A percentile compares a stretch with the other conserved stretches of the same genome.
These are phyloP conservation scores for Citrus maxima DNA, from an alignment of 345 rosid species.

Conservation along the genomic window DNA sequence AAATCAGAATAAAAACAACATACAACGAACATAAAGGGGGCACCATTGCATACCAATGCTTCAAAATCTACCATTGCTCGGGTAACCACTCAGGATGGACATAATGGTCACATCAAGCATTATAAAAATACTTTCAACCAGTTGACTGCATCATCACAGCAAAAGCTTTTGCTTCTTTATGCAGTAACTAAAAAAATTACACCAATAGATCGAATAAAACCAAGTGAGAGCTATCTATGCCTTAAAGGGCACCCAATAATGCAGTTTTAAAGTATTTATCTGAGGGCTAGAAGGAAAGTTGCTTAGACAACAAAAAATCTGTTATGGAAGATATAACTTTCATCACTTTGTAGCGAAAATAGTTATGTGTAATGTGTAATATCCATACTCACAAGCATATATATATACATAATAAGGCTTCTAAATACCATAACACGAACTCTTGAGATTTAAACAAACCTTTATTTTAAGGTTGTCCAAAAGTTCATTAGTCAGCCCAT, in stretches of 20 bases:
- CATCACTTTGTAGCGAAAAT: not conserved
- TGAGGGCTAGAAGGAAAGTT: not conserved
- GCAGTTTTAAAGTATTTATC: not conserved
- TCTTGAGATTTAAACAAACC: conserved; percentile 33
- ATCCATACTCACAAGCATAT: not conserved
- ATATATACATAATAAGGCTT: not conserved
- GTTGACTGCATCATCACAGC: conserved; percentile 41
- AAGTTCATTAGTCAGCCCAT: conserved; percentile 38
- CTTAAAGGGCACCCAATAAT: not conserved
- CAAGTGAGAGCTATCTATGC: not conserved
- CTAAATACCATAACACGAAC: not conserved
- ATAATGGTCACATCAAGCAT: conserved; percentile 33
- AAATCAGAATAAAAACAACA: not conserved
- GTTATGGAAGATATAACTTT: not conserved
- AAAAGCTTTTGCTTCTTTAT: conserved; percentile 21
- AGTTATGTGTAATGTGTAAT: not conserved
- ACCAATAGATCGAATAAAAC: not conserved
- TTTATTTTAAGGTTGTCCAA: conserved; percentile 48
- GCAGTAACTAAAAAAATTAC: not conserved
- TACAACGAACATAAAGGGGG: no score
- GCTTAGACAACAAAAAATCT: not conserved
- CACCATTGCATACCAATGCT: not conserved
- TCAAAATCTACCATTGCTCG: conserved; percentile 29
- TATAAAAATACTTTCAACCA: conserved; percentile 25
- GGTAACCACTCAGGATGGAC: conserved; percentile 67